Evolutionary conservation across 345 rosid genomes (phyloP).

Genomic region (Boechera divaricarpa): DNA sequence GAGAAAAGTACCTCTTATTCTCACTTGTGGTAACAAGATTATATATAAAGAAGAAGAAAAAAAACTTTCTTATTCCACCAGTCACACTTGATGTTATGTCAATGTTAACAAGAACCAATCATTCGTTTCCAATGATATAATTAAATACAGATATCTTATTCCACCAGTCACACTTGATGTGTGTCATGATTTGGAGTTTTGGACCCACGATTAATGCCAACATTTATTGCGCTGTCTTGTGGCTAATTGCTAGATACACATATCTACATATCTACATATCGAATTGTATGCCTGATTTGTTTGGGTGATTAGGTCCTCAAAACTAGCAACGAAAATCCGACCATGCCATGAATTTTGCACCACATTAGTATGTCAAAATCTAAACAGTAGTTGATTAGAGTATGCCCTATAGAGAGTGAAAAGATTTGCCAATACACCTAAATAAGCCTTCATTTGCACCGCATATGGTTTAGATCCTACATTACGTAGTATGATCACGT

Average conservation of each 20-base stretch:
- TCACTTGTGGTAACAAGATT: no score
- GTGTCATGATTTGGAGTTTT: neutral
- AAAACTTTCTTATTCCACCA: neutral
- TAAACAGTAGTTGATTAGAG: neutral
- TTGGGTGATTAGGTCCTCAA: neutral
- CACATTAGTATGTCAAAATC: neutral
- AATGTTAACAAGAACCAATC: constrained; percentile 4
- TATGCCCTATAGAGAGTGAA: neutral
- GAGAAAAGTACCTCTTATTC: no score
- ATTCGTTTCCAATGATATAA: no score
- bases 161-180: no score
- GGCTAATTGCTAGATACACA: neutral
- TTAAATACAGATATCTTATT: no score
- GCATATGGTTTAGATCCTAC: neutral
- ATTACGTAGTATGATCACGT: neutral
- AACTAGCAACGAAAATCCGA: neutral
- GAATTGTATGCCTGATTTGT: neutral
- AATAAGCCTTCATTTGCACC: neutral
- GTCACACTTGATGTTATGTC: constrained; percentile 11
- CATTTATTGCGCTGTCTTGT: neutral
- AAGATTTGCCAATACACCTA: neutral
- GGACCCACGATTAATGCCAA: constrained; percentile 8
- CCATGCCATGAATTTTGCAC: neutral
- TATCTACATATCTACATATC: constrained; percentile 11
- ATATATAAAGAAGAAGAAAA: no score